Percentiles rank a stretch among this genome's conserved stretches.
Evolutionary conservation across 305 asterid species (phyloP).

Genomic region (Lippia alba): DNA sequence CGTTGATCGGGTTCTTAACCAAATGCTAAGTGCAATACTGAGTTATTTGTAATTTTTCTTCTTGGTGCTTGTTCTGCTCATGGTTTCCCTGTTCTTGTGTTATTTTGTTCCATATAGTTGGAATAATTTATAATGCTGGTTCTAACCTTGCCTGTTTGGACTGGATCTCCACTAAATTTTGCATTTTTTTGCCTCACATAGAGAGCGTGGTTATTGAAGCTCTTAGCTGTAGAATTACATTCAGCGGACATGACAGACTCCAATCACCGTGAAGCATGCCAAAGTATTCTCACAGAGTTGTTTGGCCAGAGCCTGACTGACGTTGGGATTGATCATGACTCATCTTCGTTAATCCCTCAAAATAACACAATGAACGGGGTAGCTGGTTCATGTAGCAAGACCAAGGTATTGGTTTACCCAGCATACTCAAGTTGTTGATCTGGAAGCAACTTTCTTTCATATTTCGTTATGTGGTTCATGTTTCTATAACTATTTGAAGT

Average conservation of each 20-base stretch:
- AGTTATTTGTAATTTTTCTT: neutral
- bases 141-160: slow-evolving; percentile 24
- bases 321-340: slow-evolving; percentile 47
- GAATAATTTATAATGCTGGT: neutral
- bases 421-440: slow-evolving; percentile 10
- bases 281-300: slow-evolving; percentile 70
- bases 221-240: slow-evolving; percentile 85
- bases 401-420: slow-evolving; percentile 59
- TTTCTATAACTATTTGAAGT: slow-evolving; percentile 17
- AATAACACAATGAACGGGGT: slow-evolving; percentile 44
- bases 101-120: slow-evolving; percentile 1
- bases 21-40: slow-evolving; percentile 7
- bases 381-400: slow-evolving; percentile 58
- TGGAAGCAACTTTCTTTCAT: slow-evolving; percentile 17
- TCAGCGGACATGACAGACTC: slow-evolving; percentile 68
- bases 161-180: slow-evolving; percentile 22
- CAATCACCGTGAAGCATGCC: slow-evolving; percentile 84
- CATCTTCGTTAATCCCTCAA: slow-evolving; percentile 42
- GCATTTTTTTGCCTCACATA: slow-evolving; percentile 42
- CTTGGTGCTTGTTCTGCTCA: slow-evolving; percentile 3
- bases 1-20: neutral
- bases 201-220: slow-evolving; percentile 98
- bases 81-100: slow-evolving; percentile 21
- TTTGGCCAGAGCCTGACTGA: slow-evolving; percentile 66
- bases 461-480: slow-evolving; percentile 21